Evolutionary conservation across 768 basidiomycete species (phyloP).

Genomic region (Amylocystis lapponica): DNA sequence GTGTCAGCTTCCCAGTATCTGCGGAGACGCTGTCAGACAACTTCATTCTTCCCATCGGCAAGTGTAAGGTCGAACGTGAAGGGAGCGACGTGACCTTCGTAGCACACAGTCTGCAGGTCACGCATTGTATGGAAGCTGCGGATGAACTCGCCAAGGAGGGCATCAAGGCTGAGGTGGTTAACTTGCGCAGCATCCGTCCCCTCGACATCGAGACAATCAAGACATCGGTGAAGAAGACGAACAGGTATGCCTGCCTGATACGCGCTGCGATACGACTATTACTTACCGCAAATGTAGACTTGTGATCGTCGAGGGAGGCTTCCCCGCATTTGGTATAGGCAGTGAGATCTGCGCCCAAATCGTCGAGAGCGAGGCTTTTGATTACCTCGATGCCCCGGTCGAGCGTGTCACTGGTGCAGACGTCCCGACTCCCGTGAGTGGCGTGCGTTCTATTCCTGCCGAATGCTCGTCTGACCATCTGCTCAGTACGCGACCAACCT

Average conservation of each 20-base stretch:
- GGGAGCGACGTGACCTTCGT: conserved; percentile 94
- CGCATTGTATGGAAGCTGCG: conserved; percentile 91
- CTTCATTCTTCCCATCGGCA: conserved; percentile 95
- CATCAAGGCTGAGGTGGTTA: conserved; percentile 96
- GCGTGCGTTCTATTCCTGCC: conserved; percentile 4
- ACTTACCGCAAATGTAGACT: conserved; percentile 43
- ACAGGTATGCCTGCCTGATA: conserved; percentile 50
- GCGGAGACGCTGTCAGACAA: conserved; percentile 91
- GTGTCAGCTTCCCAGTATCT: conserved; percentile 95
- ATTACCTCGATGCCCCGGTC: conserved; percentile 97
- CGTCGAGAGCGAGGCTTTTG: conserved; percentile 94
- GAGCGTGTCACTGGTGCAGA: conserved; percentile 98
- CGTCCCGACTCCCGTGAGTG: conserved; percentile 88
- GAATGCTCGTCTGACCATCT: conserved; percentile 4
- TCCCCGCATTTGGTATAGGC: conserved; percentile 97
- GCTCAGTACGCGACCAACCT: conserved; percentile 83
- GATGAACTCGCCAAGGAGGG: conserved; percentile 92
- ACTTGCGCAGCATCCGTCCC: conserved; percentile 92
- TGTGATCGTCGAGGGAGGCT: conserved; percentile 94
- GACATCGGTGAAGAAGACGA: conserved; percentile 97
- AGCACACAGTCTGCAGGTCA: conserved; percentile 98
- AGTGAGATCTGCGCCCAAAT: conserved; percentile 98
- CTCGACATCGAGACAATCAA: conserved; percentile 98
- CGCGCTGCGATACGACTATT: not conserved
- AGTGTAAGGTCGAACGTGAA: conserved; percentile 91